A percentile compares a stretch with the other conserved stretches of the same genome.
These are phyloP conservation scores for Saccharomycodes ludwigii DNA, from an alignment of 805 yeast genomes.

Conservation along the genomic window DNA sequence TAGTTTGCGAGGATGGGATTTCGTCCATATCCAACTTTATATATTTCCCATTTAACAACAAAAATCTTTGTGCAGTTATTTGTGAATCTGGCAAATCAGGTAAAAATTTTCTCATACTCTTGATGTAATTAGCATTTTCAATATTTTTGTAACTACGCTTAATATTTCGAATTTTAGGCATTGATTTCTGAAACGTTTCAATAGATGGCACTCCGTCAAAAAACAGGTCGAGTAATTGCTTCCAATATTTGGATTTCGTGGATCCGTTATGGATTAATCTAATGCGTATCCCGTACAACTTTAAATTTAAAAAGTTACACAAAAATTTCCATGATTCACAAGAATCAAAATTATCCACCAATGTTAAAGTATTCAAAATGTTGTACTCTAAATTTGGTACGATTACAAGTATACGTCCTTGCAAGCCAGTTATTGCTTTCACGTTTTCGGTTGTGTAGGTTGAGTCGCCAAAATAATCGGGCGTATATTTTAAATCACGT, in stretches of 20 bases:
- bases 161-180: too few relatives aligned
- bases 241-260: slow-evolving; percentile 13
- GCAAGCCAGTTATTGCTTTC: slow-evolving; percentile 10
- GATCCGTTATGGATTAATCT: slow-evolving; percentile 25
- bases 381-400: slow-evolving; percentile 12
- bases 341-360: slow-evolving; percentile 45
- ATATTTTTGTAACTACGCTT: too few relatives aligned
- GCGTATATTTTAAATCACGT: slow-evolving; percentile 40
- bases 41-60: slow-evolving; percentile 45
- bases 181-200: slow-evolving; percentile 11
- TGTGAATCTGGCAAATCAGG: slow-evolving; percentile 12
- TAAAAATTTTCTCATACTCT: slow-evolving; percentile 16
- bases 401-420: slow-evolving; percentile 14
- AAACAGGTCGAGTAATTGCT: slow-evolving; percentile 6
- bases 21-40: slow-evolving; percentile 24
- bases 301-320: slow-evolving; percentile 16
- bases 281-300: slow-evolving; percentile 27
- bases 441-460: slow-evolving; percentile 21
- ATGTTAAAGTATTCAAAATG: slow-evolving; percentile 31
- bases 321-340: slow-evolving; percentile 32
- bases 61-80: slow-evolving; percentile 24
- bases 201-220: slow-evolving; percentile 10
- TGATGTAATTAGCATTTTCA: background rate
- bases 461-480: slow-evolving; percentile 28
- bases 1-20: slow-evolving; percentile 15